Conservation (phyloP, 768 basidiomycete species). For the Cantharellus cinnabarinus region DNA sequence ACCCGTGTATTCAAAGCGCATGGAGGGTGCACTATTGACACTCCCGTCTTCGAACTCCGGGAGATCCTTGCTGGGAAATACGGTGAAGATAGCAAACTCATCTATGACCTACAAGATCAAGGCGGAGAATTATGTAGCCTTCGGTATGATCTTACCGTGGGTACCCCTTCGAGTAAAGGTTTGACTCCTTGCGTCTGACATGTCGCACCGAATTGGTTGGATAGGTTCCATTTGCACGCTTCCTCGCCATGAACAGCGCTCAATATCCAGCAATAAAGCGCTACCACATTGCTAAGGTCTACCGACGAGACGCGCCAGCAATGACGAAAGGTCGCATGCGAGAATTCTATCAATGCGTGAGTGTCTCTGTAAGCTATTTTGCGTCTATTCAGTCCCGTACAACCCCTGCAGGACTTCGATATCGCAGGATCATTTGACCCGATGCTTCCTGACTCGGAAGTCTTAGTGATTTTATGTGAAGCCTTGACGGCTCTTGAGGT, state of each 20-base stretch:
- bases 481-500: constrained; percentile 68
- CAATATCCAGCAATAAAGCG: constrained; percentile 45
- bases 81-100: constrained; percentile 92
- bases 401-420: constrained; percentile 61
- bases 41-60: constrained; percentile 94
- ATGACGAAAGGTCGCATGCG: constrained; percentile 98
- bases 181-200: neutral
- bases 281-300: constrained; percentile 99
- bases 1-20: constrained; percentile 74
- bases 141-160: constrained; percentile 82
- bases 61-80: constrained; percentile 93
- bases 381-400: neutral
- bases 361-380: constrained; percentile 11
- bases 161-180: constrained; percentile 3
- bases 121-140: constrained; percentile 91
- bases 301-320: constrained; percentile 86
- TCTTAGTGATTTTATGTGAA: constrained; percentile 64
- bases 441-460: constrained; percentile 94
- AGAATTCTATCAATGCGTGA: constrained; percentile 91
- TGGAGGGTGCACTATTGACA: constrained; percentile 85
- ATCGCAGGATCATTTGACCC: constrained; percentile 82
- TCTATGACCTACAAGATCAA: constrained; percentile 94
- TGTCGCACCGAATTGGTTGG: neutral
- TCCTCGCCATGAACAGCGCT: constrained; percentile 90
- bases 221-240: constrained; percentile 74